A percentile compares a stretch with the other conserved stretches of the same genome.
Conservation (phyloP, 2,329 filamentous ascomycete genomes). For the Fusarium sp. region DNA sequence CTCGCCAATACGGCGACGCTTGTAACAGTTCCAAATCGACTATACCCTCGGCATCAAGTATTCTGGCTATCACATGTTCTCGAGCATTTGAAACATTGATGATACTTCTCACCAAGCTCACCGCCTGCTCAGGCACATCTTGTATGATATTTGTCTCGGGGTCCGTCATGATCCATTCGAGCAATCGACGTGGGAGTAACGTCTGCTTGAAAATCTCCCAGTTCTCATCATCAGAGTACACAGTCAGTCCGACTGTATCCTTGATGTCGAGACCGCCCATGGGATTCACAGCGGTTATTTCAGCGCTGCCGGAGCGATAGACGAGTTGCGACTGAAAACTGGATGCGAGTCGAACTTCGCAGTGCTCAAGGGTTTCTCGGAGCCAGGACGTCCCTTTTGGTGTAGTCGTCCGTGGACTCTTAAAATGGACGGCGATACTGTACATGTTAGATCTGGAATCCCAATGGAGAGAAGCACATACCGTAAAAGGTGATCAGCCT, state of each 20-base stretch:
- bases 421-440: constrained; percentile 37
- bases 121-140: constrained; percentile 27
- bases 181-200: constrained; percentile 33
- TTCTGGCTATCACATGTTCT: constrained; percentile 23
- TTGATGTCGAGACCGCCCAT: constrained; percentile 34
- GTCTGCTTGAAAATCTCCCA: constrained; percentile 36
- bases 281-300: constrained; percentile 27
- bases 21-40: constrained; percentile 31
- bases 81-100: constrained; percentile 27
- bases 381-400: constrained; percentile 24
- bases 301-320: constrained; percentile 23
- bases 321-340: constrained; percentile 19
- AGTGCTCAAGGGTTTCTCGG: constrained; percentile 29
- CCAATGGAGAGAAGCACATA: not conserved
- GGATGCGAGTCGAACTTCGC: constrained; percentile 21
- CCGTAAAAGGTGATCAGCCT: constrained; percentile 37
- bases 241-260: constrained; percentile 29
- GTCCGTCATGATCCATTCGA: constrained; percentile 43
- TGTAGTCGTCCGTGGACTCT: constrained; percentile 31
- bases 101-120: constrained; percentile 32
- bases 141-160: constrained; percentile 17
- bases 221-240: constrained; percentile 38
- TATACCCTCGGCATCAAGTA: constrained; percentile 32
- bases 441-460: not conserved
- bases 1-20: constrained; percentile 31